phyloP scores from a whole-genome alignment of 2,329 filamentous ascomycete species.

The Leptographium wingfieldii region DNA sequence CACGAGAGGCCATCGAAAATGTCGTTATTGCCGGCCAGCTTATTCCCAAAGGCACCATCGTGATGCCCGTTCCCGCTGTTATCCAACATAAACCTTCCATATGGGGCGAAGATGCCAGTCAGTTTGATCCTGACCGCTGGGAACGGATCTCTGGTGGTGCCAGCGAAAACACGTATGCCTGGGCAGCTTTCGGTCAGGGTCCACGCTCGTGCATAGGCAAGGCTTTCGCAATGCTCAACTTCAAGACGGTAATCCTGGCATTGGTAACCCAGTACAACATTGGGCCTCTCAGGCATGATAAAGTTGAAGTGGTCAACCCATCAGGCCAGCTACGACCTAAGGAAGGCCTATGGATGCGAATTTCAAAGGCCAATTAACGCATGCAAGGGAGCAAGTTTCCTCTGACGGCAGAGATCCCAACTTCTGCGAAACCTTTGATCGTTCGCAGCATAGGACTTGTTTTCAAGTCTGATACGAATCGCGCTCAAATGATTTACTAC shows the following conservation, averaged over 20 bases:
- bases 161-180: slow-evolving; percentile 18
- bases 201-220: slow-evolving; percentile 26
- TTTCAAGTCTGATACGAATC: too few species aligned
- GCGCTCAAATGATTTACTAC: too few species aligned
- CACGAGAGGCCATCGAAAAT: slow-evolving; percentile 10
- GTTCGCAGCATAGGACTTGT: too few species aligned
- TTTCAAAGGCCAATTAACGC: background rate
- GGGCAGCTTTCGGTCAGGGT: slow-evolving; percentile 24
- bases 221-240: slow-evolving; percentile 22
- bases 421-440: too few species aligned
- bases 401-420: too few species aligned
- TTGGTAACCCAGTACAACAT: slow-evolving; percentile 18
- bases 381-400: too few species aligned
- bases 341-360: slow-evolving; percentile 1
- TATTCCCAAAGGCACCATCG: slow-evolving; percentile 15
- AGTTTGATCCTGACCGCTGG: slow-evolving; percentile 15
- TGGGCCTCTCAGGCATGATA: background rate
- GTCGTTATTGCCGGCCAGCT: slow-evolving; percentile 13
- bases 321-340: slow-evolving; percentile 7
- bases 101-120: slow-evolving; percentile 16
- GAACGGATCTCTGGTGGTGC: slow-evolving; percentile 10
- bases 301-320: slow-evolving; percentile 4
- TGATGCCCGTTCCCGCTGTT: slow-evolving; percentile 13
- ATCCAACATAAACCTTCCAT: slow-evolving; percentile 13
- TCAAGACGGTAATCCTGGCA: slow-evolving; percentile 24